Base-by-base conservation (phyloP, 345 rosid species). In the Rhodomyrtus tomentosa region DNA sequence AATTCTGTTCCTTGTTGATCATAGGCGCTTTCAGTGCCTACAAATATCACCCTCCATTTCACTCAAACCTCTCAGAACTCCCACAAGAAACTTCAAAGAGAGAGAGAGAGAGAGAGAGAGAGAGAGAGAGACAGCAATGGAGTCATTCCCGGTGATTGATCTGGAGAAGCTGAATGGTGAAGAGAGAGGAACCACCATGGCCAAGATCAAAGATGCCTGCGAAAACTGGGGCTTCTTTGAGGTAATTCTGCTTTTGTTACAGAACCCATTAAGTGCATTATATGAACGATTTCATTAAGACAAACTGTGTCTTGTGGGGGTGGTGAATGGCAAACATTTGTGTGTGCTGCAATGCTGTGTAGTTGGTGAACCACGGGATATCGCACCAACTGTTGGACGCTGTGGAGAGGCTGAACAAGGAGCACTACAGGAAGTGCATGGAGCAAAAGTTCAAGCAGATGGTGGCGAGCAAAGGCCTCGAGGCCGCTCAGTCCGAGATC, bases 161-260 rank as follows among this genome's bases (percentile, higher is more conserved):
- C 84, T 93, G 82, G 86, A 93, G 53, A 93, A 89, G 83, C 90
- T 95, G 80, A 88, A 91, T 86, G 92, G 93, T 42, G 93, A 91
- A 73, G 93, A 89, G 86, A 94, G 95, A 88, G 86, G 82, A 83
- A 74, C 87, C 76, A 86, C 91, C 88, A 92, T 91, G 97, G 90
- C 91, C 62, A 83, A 84, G 87, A 93, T 95, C 85, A 86, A 90
- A 11, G 93, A 95, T 85, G 95, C 96, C 84, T 95, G 96, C 76
- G 93, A 90, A 87, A 92, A 94, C 7, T 94, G 95, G 94, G 98
- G 97, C n/a, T 95, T 94, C 91, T 95, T 95, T 88, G 94, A 95
- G 97, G 98, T 94, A 81, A n/a, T 10, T 80, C 9, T 6, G 32
- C n/a, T 48, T 21, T 50, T 27, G 13, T 25, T 58, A 62, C 24